These are phyloP conservation scores for Teunomyces atbi DNA, from an alignment of 805 yeast species.

Conservation along the genomic window DNA sequence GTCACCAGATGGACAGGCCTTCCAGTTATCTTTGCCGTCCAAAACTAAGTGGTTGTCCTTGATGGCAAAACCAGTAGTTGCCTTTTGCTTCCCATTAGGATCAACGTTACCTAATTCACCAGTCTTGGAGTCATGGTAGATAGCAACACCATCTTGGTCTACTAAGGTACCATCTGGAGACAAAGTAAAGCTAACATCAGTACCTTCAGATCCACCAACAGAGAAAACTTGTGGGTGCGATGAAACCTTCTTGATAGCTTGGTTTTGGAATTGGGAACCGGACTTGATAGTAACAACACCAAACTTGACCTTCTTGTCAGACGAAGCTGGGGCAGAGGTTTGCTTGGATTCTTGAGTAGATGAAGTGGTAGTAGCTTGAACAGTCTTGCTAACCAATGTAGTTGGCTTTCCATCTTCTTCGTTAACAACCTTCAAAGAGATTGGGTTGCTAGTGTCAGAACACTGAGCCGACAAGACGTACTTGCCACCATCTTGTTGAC, in stretches of 20 bases:
- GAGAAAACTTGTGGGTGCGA: constrained; percentile 33
- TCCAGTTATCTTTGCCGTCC: constrained; percentile 33
- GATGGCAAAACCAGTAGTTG: constrained; percentile 41
- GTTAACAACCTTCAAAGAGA: constrained; percentile 9
- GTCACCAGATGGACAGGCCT: constrained; percentile 36
- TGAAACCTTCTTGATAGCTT: constrained; percentile 25
- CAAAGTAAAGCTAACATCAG: constrained; percentile 22
- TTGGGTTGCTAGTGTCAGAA: constrained; percentile 9
- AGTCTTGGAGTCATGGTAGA: constrained; percentile 25
- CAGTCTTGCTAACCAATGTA: constrained; percentile 1
- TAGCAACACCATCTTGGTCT: constrained; percentile 31
- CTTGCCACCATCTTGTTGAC: constrained; percentile 5
- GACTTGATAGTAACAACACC: constrained; percentile 22
- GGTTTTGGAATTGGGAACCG: constrained; percentile 26
- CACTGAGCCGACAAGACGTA: constrained; percentile 7
- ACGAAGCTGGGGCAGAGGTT: neutral
- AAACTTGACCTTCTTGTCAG: constrained; percentile 11
- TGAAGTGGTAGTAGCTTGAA: constrained; percentile 5
- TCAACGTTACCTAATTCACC: constrained; percentile 35
- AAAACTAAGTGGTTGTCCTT: constrained; percentile 34
- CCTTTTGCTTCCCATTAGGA: constrained; percentile 29
- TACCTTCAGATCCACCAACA: constrained; percentile 33
- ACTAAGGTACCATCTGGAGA: constrained; percentile 26
- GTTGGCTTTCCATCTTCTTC: neutral
- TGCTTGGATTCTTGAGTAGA: neutral